Evolutionary conservation across 208 protist genomes (phyloP), one percentile per base, ranked within the genome.

Genomic region (Paratrypanosoma confusum): DNA sequence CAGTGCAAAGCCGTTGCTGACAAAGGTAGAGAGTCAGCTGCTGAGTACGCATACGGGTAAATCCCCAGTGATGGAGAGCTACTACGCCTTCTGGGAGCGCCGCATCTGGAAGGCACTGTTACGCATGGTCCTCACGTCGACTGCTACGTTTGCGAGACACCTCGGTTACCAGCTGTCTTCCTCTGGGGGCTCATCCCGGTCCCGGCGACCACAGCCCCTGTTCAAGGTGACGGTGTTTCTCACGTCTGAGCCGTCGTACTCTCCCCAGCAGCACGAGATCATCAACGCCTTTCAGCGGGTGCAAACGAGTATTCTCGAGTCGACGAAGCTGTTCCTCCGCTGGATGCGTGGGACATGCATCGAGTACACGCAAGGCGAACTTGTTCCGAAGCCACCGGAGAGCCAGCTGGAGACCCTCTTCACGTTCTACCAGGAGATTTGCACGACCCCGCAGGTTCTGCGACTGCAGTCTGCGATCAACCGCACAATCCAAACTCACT

Each of bases 271-370:
- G 40, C 84, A 93, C 53, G 88, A 96, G 54, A 95, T 95, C 61
- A 93, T 82, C 23, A 80, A 66, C 22, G 79, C 80, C 13, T 85
- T 97, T 37, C 71, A 95, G 70, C 91, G 94, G 65, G 81, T 96
- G 25, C 73, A 96, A 23, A 51, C 68, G 13, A 73, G 83, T 33
- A 89, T 97, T 46, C 81, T 98, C 49, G 92, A 97, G 50, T 85
- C 76, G 24, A 93, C 93, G n/a, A 91, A 92, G 50, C 54, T 56
- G 7, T 98, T 98, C 50, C 70, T 84, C 33, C 94, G 96, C 2
- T 98, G 96, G 95, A 94, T 95, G 92, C 71, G 85, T 34, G 95
- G 95, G 29, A 97, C 93, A 1, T 98, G 96, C 69, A 69, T 97
- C 48, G 86, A 95, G 61, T 94, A 85, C 65, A 93, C 89, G 2